A percentile compares a stretch with the other conserved stretches of the same genome.
Evolutionary conservation across 306 rosid species (phyloP).

Genomic region (Luffa aegyptiaca): DNA sequence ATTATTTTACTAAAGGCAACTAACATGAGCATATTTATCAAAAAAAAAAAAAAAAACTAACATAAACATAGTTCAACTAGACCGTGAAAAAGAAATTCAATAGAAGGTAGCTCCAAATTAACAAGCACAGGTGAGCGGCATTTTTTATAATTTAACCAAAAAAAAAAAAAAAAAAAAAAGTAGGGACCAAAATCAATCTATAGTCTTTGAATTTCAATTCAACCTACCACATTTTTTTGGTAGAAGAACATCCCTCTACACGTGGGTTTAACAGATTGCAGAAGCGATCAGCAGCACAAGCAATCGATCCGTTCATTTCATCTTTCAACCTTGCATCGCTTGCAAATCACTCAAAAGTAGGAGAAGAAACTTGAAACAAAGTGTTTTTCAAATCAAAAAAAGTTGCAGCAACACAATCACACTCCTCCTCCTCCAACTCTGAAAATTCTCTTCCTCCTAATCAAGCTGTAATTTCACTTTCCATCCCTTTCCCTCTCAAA

Average conservation of each 20-base stretch:
- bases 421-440: slow-evolving; percentile 10
- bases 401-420: neutral
- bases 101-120: no score
- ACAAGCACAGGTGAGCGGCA: no score
- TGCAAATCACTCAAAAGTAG: neutral
- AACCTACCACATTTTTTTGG: neutral
- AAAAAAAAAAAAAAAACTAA: no score
- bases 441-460: slow-evolving; percentile 16
- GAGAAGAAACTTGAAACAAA: neutral
- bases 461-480: slow-evolving; percentile 54
- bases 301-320: neutral
- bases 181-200: no score
- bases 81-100: no score
- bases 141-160: no score
- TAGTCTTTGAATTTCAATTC: no score
- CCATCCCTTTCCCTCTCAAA: slow-evolving; percentile 43
- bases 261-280: neutral
- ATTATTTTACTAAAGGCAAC: no score
- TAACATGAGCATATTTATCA: no score
- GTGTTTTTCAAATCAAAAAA: no score
- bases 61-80: no score
- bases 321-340: neutral
- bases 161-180: no score
- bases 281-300: neutral
- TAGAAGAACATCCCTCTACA: neutral